Evolutionary conservation across 805 yeast genomes (phyloP).

Genomic region (Candida sonorensis): DNA sequence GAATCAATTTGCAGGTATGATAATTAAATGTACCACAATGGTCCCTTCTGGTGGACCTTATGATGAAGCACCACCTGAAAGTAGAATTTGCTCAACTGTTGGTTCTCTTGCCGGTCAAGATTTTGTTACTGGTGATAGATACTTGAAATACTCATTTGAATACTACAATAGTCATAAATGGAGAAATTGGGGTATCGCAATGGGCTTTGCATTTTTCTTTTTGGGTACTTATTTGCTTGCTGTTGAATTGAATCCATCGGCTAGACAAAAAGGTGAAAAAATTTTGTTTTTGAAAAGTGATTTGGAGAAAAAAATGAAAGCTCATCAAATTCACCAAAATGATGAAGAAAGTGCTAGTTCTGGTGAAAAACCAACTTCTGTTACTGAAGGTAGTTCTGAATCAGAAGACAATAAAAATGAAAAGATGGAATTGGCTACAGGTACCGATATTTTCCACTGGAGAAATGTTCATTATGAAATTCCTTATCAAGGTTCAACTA

Average conservation of each 20-base stretch:
- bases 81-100: constrained; percentile 26
- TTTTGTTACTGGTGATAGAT: constrained; percentile 47
- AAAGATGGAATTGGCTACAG: constrained; percentile 6
- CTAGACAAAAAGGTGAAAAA: constrained; percentile 59
- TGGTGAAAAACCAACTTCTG: constrained; percentile 7
- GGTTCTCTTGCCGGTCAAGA: constrained; percentile 50
- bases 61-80: constrained; percentile 5
- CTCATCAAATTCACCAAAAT: constrained; percentile 15
- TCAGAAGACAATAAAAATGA: constrained; percentile 14
- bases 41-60: constrained; percentile 32
- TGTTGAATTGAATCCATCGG: constrained; percentile 47
- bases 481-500: constrained; percentile 45
- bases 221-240: constrained; percentile 42
- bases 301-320: constrained; percentile 32
- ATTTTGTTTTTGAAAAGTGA: constrained; percentile 42
- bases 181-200: constrained; percentile 67
- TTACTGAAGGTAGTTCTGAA: constrained; percentile 15
- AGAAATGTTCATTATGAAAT: constrained; percentile 61
- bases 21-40: constrained; percentile 35
- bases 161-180: constrained; percentile 58
- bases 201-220: constrained; percentile 49
- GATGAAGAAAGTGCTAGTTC: constrained; percentile 16
- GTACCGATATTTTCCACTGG: constrained; percentile 62
- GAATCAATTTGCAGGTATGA: constrained; percentile 43
- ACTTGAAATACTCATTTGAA: constrained; percentile 40